phyloP scores from a whole-genome alignment of 306 rosid genomes.

The Glycyrrhiza uralensis region DNA sequence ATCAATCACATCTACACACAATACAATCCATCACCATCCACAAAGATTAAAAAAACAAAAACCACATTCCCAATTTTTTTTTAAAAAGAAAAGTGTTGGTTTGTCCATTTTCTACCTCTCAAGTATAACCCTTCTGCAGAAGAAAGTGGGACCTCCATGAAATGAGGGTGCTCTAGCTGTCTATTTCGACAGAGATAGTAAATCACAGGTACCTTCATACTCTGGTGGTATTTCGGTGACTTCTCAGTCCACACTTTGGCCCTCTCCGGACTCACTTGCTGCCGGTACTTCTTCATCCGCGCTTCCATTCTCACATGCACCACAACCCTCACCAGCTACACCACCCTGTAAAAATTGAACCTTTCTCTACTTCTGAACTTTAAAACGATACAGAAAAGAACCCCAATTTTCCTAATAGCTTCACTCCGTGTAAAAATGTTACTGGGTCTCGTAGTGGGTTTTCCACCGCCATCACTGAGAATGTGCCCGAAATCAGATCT shows the following conservation, averaged over 20 bases:
- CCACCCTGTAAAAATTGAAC: slow-evolving; percentile 4
- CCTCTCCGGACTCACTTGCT: slow-evolving; percentile 90
- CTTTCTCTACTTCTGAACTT: background rate
- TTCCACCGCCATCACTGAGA: background rate
- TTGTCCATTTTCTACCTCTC: slow-evolving; percentile 57
- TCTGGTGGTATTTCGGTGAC: slow-evolving; percentile 83
- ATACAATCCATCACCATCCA: background rate
- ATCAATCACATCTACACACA: slow-evolving; percentile 74
- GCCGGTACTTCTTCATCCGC: slow-evolving; percentile 75
- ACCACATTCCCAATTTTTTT: background rate
- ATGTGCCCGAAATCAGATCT: slow-evolving; percentile 36
- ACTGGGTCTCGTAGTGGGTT: background rate
- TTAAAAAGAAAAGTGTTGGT: background rate
- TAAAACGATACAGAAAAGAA: slow-evolving; percentile 1
- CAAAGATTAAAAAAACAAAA: background rate
- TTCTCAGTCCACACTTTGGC: slow-evolving; percentile 96
- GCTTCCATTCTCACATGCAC: slow-evolving; percentile 58
- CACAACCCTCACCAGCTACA: slow-evolving; percentile 21
- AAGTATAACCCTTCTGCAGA: slow-evolving; percentile 76
- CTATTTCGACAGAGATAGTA: slow-evolving; percentile 85
- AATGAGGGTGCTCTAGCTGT: slow-evolving; percentile 96
- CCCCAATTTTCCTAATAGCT: slow-evolving; percentile 19
- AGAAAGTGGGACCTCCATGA: slow-evolving; percentile 91
- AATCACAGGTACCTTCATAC: slow-evolving; percentile 76
- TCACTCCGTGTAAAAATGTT: background rate